Evolutionary conservation across 169 alveolate genomes (phyloP).

Genomic region (Plasmodium falciparum): DNA sequence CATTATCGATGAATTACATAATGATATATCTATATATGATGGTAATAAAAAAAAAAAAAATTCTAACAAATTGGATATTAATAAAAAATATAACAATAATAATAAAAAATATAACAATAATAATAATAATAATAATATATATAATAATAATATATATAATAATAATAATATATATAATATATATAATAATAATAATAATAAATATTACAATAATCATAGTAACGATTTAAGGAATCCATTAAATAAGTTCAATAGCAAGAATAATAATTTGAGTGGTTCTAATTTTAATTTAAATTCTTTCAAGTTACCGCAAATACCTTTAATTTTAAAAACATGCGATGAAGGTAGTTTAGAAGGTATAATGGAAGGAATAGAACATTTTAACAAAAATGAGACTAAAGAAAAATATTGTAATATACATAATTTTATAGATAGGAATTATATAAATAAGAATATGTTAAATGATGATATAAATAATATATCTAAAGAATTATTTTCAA

Average conservation of each 20-base stretch:
- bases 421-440: constrained; percentile 59
- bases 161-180: neutral
- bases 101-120: neutral
- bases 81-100: neutral
- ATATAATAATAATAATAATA: neutral
- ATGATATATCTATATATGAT: neutral
- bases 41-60: neutral
- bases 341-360: constrained; percentile 93
- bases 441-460: constrained; percentile 31
- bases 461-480: constrained; percentile 51
- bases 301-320: constrained; percentile 73
- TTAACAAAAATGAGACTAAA: constrained; percentile 75
- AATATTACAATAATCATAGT: no score
- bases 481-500: constrained; percentile 13
- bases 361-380: constrained; percentile 82
- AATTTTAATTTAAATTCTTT: neutral
- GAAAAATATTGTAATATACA: constrained; percentile 54
- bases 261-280: no score
- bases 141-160: neutral
- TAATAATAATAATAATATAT: neutral
- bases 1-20: neutral
- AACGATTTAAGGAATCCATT: neutral
- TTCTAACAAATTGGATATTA: neutral
- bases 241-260: neutral
- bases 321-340: constrained; percentile 90